Evolutionary conservation across 306 rosid genomes (phyloP), one percentile per base, ranked within the genome.

Genomic region (Glycyrrhiza uralensis): DNA sequence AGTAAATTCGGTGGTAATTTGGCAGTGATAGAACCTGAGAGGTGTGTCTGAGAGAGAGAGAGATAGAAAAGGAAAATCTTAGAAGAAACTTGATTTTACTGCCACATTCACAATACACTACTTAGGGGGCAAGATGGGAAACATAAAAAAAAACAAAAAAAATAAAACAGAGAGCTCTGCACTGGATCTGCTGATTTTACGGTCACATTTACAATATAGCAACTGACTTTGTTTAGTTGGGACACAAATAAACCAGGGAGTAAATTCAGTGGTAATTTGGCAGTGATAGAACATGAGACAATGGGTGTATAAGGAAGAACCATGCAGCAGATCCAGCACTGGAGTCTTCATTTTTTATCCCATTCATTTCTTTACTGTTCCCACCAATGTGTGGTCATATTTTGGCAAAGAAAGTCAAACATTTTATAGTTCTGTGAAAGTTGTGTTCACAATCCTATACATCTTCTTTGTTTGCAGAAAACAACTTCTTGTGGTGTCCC

Each of bases 241-340:
- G 61, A 33, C 57, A 60, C 30, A 67, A 52, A 45, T 57, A 41
- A 29, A 71, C 44, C 42, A 71, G 60, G 65, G 56, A 23, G 11
- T 55, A 58, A 56, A 42, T 50, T 70, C 66, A 10, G 67, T 54
- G 44, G 39, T 68, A 59, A 80, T 66, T 67, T 46, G 58, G 57
- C 11, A 36, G 61, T 58, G 44, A n/a, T n/a, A n/a, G n/a, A n/a
- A n/a, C n/a, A n/a, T n/a, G n/a, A n/a, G n/a, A n/a, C n/a, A n/a
- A n/a, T n/a, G n/a, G n/a, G n/a, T n/a, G n/a, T n/a, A n/a, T n/a
- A n/a, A n/a, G n/a, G n/a, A n/a, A n/a, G n/a, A n/a, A n/a, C n/a
- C n/a, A n/a, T n/a, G n/a, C n/a, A n/a, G n/a, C n/a, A n/a, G n/a
- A n/a, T n/a, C n/a, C n/a, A n/a, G n/a, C n/a, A n/a, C n/a, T n/a